A percentile compares a stretch with the other conserved stretches of the same genome.
These are phyloP conservation scores for Naganishia liquefaciens DNA, from an alignment of 1,284 basidiomycete species.

Conservation along the genomic window DNA sequence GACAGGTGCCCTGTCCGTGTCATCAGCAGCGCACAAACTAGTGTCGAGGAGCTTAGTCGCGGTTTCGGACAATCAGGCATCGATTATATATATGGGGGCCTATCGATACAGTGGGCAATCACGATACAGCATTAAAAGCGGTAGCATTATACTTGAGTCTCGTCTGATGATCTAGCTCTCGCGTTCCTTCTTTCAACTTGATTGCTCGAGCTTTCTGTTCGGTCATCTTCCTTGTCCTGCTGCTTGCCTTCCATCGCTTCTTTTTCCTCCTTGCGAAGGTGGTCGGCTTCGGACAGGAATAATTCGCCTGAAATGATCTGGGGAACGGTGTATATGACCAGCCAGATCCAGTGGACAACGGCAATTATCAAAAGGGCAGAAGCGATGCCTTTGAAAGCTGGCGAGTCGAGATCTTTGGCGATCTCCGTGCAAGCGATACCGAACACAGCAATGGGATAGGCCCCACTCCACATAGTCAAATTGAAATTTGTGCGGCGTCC, in stretches of 20 bases:
- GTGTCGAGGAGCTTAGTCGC: too few species aligned
- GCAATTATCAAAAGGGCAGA: constrained; percentile 30
- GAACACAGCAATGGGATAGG: constrained; percentile 35
- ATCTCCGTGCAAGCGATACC: constrained; percentile 35
- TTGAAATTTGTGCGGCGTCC: constrained; percentile 33
- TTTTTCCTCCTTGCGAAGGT: constrained; percentile 28
- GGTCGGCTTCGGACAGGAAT: constrained; percentile 31
- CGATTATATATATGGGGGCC: too few species aligned
- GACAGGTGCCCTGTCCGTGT: too few species aligned
- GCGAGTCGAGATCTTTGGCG: constrained; percentile 35
- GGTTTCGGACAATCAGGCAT: too few species aligned
- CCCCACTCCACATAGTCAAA: constrained; percentile 37
- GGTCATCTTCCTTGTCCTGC: background rate
- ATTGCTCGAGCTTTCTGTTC: background rate
- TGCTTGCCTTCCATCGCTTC: constrained; percentile 14
- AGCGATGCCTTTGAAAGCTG: constrained; percentile 34
- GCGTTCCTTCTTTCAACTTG: constrained; percentile 8
- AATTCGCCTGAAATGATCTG: constrained; percentile 35
- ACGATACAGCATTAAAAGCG: background rate
- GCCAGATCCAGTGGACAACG: constrained; percentile 36
- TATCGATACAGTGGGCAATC: background rate
- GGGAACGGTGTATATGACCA: constrained; percentile 33
- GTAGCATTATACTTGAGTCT: constrained; percentile 5
- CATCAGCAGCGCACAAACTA: too few species aligned
- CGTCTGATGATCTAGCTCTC: constrained; percentile 14